Base-by-base conservation (phyloP, 768 basidiomycete genomes). In the Leccinum ochraceum region DNA sequence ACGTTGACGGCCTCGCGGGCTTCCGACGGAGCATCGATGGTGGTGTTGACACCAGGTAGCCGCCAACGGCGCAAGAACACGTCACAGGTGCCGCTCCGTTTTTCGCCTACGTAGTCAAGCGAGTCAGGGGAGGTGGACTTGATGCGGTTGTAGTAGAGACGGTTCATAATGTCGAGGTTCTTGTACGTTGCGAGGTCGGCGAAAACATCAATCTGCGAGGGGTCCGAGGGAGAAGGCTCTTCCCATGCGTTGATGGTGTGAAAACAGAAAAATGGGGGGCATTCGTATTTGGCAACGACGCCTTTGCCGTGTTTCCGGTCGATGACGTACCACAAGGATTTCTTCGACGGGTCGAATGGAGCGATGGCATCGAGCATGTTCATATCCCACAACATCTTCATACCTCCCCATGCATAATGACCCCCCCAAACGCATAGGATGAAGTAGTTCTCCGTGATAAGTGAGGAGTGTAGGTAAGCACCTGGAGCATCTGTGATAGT, bases 221-320 rank as follows among this genome's bases (percentile, higher is more conserved):
- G 58, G 46, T 74, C 68, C 1, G 66, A 63, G 10, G 66, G 51
- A 20, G 63, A 67, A 7, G 61, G 57, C 8, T 62, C 66, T 44
- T 79, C 78, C 72, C 74, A 79, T 1, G 78, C 74, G n/a, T 79
- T 79, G 60, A 78, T 16, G 28, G 67, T 61, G 57, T 79, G 78
- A 67, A 79, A 79, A 58, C 67, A 71, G 64, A 78, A 79, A 67
- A 78, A 79, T 0, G 77, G 70, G 51, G 71, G 68, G 49, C 67
- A 72, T 57, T 71, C 69, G 64, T 77, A 79, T 57, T 71, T 74
- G 49, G 76, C 72, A 5, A 79, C 67, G 36, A 79, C 66, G 0
- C 78, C 78, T 55, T 67, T 72, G 20, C 68, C 72, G 28, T 69
- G 62, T 58, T 70, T 67, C 53, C 77, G 75, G 62, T 79, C 76